Evolutionary conservation across 1,284 basidiomycete genomes (phyloP).

Genomic region (Mycena citricolor): DNA sequence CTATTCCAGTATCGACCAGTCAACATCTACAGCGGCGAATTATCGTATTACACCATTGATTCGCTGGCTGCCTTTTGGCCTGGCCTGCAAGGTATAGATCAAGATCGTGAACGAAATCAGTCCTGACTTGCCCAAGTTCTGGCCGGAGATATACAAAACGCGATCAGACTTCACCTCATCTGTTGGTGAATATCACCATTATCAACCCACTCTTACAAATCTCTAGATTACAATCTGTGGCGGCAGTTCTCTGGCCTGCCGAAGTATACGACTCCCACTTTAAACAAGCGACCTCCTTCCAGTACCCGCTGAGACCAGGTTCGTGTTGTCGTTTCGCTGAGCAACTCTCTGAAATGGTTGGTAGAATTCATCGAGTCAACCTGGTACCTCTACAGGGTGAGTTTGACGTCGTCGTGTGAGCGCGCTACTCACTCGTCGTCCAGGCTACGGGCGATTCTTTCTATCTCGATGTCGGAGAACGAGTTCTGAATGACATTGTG

Average conservation of each 20-base stretch:
- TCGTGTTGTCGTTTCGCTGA: slow-evolving; percentile 13
- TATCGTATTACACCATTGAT: slow-evolving; percentile 72
- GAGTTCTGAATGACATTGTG: slow-evolving; percentile 75
- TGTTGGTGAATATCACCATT: slow-evolving; percentile 47
- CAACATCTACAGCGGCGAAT: slow-evolving; percentile 75
- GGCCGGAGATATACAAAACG: slow-evolving; percentile 86
- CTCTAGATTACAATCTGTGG: slow-evolving; percentile 88
- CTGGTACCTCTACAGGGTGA: slow-evolving; percentile 87
- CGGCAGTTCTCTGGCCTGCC: slow-evolving; percentile 76
- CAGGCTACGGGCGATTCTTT: slow-evolving; percentile 90
- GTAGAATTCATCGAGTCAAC: slow-evolving; percentile 90
- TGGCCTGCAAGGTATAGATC: slow-evolving; percentile 58
- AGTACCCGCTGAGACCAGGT: slow-evolving; percentile 85
- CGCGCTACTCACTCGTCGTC: slow-evolving; percentile 6
- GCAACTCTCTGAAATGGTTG: not conserved
- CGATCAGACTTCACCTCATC: slow-evolving; percentile 81
- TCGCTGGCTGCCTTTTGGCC: slow-evolving; percentile 89
- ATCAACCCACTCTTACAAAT: slow-evolving; percentile 2
- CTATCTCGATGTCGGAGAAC: slow-evolving; percentile 88
- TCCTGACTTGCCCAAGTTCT: slow-evolving; percentile 46
- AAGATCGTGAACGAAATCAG: not conserved
- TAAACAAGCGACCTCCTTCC: slow-evolving; percentile 71
- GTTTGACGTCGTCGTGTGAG: slow-evolving; percentile 28
- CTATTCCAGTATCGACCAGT: slow-evolving; percentile 69
- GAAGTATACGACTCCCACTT: slow-evolving; percentile 86